Evolutionary conservation across 148 eudicot genomes (phyloP).

Genomic region (Camellia granthamiana): DNA sequence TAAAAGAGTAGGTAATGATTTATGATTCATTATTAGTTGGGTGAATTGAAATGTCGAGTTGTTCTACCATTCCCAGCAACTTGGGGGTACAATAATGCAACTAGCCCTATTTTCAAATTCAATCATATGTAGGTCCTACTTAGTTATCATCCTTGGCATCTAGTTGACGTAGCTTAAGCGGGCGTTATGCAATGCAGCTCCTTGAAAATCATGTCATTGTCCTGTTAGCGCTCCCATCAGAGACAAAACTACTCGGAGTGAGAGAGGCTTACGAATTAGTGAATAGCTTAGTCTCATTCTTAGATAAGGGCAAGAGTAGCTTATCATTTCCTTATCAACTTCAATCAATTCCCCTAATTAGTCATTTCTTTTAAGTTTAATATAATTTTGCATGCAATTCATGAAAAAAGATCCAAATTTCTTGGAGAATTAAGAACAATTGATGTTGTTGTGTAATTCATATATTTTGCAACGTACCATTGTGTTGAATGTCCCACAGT

Average conservation of each 20-base stretch:
- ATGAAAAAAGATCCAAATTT: background rate
- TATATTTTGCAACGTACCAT: no score
- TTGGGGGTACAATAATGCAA: background rate
- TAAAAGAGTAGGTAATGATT: background rate
- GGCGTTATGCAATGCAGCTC: background rate
- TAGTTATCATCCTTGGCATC: background rate
- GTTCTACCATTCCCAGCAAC: background rate
- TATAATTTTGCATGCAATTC: background rate
- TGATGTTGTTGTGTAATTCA: no score
- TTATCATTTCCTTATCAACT: background rate
- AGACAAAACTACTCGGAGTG: background rate
- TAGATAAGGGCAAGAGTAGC: background rate
- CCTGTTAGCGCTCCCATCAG: background rate
- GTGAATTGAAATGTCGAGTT: slow-evolving; percentile 7
- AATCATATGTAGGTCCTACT: background rate
- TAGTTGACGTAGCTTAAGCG: background rate
- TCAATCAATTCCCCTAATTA: background rate
- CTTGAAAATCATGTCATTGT: background rate
- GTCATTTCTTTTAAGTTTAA: background rate
- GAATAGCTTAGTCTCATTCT: background rate
- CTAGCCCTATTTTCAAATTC: background rate
- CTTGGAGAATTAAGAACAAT: no score
- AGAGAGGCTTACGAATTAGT: no score
- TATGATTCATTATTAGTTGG: background rate
- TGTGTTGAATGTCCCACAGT: no score